Conservation (phyloP, 2,329 filamentous ascomycete genomes). For the Fusarium humuli region DNA sequence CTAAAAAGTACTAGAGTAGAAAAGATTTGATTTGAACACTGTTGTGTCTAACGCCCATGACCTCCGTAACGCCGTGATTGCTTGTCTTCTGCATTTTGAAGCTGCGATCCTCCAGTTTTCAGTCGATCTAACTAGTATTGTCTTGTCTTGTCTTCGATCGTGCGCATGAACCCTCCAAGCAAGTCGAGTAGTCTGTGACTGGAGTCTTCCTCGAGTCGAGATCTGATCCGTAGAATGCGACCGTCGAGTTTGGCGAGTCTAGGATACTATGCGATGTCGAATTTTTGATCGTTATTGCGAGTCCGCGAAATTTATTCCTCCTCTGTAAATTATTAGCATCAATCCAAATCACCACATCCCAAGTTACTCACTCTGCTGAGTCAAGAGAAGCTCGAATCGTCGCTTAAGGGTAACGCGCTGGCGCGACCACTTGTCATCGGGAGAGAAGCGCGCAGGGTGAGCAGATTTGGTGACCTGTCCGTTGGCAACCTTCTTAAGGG, state of each 20-base stretch:
- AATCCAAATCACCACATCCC: too few species aligned
- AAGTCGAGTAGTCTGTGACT: too few species aligned
- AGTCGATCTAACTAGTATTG: not conserved
- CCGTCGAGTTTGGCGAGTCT: too few species aligned
- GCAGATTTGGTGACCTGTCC: constrained; percentile 94
- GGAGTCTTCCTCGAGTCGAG: too few species aligned
- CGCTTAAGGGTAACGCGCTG: constrained; percentile 96
- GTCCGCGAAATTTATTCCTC: constrained; percentile 28
- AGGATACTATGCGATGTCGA: not conserved
- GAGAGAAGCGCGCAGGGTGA: constrained; percentile 95
- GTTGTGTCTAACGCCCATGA: constrained; percentile 37
- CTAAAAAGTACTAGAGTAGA: constrained; percentile 39
- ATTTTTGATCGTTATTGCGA: not conserved
- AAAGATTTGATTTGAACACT: constrained; percentile 31
- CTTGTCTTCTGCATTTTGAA: not conserved
- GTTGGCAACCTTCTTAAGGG: constrained; percentile 87
- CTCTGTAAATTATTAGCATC: constrained; percentile 41
- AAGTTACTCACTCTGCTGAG: constrained; percentile 81
- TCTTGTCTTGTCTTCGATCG: too few species aligned
- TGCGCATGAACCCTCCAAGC: too few species aligned
- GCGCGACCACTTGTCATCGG: constrained; percentile 98
- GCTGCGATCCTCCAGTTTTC: not conserved
- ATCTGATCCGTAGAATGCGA: not conserved
- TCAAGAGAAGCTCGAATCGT: constrained; percentile 88
- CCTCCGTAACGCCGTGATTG: constrained; percentile 34